Conservation (phyloP, 192 early-diverging fungal species). For the Entomortierella beljakovae region DNA sequence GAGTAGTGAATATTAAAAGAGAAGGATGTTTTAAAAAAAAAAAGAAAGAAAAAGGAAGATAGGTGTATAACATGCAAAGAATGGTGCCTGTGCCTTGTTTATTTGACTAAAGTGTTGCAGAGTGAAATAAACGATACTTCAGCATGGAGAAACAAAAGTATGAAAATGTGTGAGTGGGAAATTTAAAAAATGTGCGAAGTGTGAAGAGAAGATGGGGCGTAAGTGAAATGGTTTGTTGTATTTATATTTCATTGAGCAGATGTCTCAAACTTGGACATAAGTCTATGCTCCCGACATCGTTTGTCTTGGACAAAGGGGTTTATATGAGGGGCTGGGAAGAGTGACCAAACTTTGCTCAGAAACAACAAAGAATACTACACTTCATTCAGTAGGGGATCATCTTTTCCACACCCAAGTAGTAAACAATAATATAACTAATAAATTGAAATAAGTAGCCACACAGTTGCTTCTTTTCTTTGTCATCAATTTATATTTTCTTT, state of each 20-base stretch:
- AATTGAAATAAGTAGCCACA: no score
- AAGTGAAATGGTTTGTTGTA: not conserved
- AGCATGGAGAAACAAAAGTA: not conserved
- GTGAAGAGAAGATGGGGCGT: not conserved
- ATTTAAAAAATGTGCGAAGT: not conserved
- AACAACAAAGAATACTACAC: no score
- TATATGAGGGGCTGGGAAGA: constrained; percentile 1
- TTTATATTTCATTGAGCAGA: not conserved
- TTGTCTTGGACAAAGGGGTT: not conserved
- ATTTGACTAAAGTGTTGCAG: no score
- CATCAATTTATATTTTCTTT: no score
- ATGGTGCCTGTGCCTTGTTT: not conserved
- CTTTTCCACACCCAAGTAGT: no score
- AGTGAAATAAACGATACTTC: not conserved
- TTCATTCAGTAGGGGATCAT: no score
- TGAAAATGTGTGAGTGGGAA: not conserved
- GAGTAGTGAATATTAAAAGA: no score
- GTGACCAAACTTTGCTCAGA: not conserved
- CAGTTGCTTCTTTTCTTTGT: no score
- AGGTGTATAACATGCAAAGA: not conserved
- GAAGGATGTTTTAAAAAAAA: no score
- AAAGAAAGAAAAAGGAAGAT: not conserved
- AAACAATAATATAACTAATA: no score
- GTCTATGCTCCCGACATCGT: no score
- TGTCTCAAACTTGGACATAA: not conserved